phyloP scores from a whole-genome alignment of 2,329 filamentous ascomycete species.

The Xylaria sp. region DNA sequence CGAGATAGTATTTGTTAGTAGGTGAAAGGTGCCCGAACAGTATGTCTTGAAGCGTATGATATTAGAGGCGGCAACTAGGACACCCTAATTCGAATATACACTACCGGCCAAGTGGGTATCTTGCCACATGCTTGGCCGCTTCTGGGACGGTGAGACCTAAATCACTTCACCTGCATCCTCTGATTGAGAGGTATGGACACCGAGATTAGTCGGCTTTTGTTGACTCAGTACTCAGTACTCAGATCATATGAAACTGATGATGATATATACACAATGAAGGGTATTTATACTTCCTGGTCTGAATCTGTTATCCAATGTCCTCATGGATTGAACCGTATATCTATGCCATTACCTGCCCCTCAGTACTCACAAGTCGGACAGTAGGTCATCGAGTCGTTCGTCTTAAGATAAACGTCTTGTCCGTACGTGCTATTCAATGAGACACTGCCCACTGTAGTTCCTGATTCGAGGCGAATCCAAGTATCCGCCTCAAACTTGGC shows the following conservation, averaged over 20 bases:
- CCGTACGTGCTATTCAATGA: constrained; percentile 70
- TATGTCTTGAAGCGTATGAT: not conserved
- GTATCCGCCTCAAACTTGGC: constrained; percentile 60
- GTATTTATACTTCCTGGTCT: not conserved
- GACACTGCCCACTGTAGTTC: constrained; percentile 62
- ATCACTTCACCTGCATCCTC: not conserved
- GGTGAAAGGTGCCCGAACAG: no score
- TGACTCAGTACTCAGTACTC: not conserved
- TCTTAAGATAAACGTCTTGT: constrained; percentile 62
- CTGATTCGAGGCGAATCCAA: constrained; percentile 70
- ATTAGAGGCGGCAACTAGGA: not conserved
- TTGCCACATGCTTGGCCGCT: not conserved
- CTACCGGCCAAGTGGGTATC: not conserved
- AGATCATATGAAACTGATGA: no score
- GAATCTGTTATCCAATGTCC: not conserved
- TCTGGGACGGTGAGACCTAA: not conserved
- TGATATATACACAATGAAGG: not conserved
- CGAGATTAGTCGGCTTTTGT: not conserved
- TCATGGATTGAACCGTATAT: not conserved
- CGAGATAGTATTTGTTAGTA: not conserved
- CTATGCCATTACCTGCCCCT: not conserved
- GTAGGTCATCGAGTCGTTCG: constrained; percentile 51
- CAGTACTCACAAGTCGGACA: constrained; percentile 48
- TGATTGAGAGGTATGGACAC: not conserved
- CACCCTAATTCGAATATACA: not conserved